A percentile compares a stretch with the other conserved stretches of the same genome.
Evolutionary conservation across 371 early-diverging fungal species (phyloP).

Genomic region (Mortierella sp.): DNA sequence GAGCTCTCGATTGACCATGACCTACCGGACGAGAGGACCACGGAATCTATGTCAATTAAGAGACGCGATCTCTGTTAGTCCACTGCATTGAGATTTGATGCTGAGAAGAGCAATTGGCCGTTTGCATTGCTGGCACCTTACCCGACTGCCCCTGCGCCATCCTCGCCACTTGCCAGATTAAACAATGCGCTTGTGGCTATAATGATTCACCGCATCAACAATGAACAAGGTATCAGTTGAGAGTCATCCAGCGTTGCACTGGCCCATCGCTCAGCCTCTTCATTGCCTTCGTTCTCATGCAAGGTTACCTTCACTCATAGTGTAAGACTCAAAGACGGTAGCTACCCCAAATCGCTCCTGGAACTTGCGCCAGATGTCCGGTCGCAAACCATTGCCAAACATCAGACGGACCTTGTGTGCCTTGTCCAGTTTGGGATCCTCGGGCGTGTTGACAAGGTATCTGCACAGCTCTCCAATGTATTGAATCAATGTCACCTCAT

Average conservation of each 20-base stretch:
- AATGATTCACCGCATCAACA: background rate
- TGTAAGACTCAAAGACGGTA: constrained; percentile 42
- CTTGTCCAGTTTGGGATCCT: constrained; percentile 61
- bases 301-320: constrained; percentile 49
- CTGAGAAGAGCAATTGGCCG: background rate
- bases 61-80: too few species aligned
- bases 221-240: background rate
- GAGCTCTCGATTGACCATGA: background rate
- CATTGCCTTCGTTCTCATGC: background rate
- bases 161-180: constrained; percentile 24
- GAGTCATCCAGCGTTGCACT: background rate
- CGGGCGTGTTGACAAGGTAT: constrained; percentile 69
- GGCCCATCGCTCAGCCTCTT: too few species aligned
- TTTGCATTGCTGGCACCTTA: background rate
- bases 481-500: constrained; percentile 8
- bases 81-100: background rate
- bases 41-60: constrained; percentile 33
- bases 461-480: constrained; percentile 81
- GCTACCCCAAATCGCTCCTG: constrained; percentile 59
- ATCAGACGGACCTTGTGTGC: constrained; percentile 64
- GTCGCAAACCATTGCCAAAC: constrained; percentile 79
- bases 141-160: constrained; percentile 66
- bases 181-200: constrained; percentile 18
- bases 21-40: constrained; percentile 43
- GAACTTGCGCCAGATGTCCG: constrained; percentile 77